phyloP scores from a whole-genome alignment of 225 moss, liverwort and hornwort genomes.

The Neckera pumila region DNA sequence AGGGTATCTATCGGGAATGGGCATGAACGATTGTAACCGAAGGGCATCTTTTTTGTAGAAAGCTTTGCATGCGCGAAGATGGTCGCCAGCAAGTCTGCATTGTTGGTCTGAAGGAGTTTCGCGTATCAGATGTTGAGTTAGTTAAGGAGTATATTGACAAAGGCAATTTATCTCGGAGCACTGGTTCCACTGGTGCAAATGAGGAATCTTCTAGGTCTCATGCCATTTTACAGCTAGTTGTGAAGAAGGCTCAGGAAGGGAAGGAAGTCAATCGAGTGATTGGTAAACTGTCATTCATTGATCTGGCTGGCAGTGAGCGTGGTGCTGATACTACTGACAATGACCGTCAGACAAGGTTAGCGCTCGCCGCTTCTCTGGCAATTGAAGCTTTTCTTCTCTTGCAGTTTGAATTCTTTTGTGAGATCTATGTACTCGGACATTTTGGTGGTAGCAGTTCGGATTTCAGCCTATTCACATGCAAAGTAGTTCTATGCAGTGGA shows the following conservation, averaged over 20 bases:
- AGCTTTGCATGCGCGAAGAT: slow-evolving; percentile 99
- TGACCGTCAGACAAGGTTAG: slow-evolving; percentile 90
- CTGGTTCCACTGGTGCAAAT: slow-evolving; percentile 98
- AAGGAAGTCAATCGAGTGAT: slow-evolving; percentile 69
- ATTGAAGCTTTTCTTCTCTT: neutral
- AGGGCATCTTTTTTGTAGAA: slow-evolving; percentile 39
- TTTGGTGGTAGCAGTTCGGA: neutral
- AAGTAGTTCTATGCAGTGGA: neutral
- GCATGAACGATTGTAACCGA: neutral
- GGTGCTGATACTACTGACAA: slow-evolving; percentile 99
- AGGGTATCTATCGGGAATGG: neutral
- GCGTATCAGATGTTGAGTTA: slow-evolving; percentile 91
- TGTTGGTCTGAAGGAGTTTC: slow-evolving; percentile 94
- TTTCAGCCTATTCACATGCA: neutral
- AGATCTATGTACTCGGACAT: neutral
- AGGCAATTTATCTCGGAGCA: slow-evolving; percentile 47
- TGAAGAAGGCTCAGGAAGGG: slow-evolving; percentile 86
- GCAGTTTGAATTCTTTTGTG: neutral
- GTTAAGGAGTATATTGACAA: slow-evolving; percentile 48
- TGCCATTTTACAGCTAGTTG: slow-evolving; percentile 92
- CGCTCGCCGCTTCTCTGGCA: neutral
- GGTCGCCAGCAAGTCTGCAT: slow-evolving; percentile 99
- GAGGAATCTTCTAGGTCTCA: slow-evolving; percentile 99
- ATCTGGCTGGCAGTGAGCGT: slow-evolving; percentile 96
- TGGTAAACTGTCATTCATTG: slow-evolving; percentile 68